phyloP scores from a whole-genome alignment of 2,329 filamentous ascomycete species.

The Diaporthe nobilis region DNA sequence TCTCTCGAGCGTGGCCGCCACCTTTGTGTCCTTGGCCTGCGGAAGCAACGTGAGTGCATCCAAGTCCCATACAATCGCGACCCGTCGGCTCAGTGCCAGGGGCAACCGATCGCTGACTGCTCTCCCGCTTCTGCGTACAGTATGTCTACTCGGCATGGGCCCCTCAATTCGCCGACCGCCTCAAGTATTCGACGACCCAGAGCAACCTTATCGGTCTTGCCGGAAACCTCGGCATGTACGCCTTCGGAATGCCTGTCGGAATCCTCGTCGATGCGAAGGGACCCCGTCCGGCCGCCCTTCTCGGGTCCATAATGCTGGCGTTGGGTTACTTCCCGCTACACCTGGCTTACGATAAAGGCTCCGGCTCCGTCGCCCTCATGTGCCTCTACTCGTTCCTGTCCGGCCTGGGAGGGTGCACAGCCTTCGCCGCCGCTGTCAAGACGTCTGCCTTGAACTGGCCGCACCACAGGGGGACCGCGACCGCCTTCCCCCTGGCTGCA shows the following conservation, averaged over 20 bases:
- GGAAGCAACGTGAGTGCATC: conserved; percentile 83
- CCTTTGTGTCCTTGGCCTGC: conserved; percentile 86
- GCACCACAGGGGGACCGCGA: conserved; percentile 90
- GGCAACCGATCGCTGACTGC: conserved; percentile 38
- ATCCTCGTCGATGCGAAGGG: conserved; percentile 88
- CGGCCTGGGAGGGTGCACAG: conserved; percentile 89
- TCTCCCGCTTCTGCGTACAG: conserved; percentile 60
- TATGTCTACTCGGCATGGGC: conserved; percentile 99
- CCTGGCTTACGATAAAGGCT: conserved; percentile 79
- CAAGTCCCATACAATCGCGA: not conserved
- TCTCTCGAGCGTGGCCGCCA: conserved; percentile 87
- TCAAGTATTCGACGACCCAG: conserved; percentile 91
- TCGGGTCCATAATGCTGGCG: conserved; percentile 80
- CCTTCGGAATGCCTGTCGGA: conserved; percentile 88
- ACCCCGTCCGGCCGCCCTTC: conserved; percentile 82
- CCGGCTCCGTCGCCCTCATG: conserved; percentile 71
- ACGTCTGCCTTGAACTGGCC: conserved; percentile 92
- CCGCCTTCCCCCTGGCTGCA: conserved; percentile 91
- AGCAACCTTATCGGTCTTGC: conserved; percentile 91
- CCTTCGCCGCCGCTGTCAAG: conserved; percentile 92
- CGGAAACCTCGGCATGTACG: conserved; percentile 95
- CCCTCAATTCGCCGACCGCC: conserved; percentile 89
- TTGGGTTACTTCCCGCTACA: conserved; percentile 90
- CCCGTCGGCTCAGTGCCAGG: not conserved
- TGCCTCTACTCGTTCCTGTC: conserved; percentile 90